Conservation (phyloP, 352 stramenopile genomes). For the Pythium chondricola region DNA sequence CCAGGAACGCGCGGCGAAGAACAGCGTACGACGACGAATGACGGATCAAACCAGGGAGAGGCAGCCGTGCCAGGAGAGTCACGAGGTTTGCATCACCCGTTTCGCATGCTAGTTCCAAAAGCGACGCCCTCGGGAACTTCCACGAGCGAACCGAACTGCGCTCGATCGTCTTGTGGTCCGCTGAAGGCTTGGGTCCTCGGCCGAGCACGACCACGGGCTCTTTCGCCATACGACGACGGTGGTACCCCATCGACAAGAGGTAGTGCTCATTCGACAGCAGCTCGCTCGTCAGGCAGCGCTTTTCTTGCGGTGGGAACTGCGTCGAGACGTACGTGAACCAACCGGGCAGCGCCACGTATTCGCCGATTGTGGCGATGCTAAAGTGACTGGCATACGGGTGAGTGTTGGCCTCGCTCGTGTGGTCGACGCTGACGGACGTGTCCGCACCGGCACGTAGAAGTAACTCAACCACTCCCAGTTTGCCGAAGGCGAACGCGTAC, state of each 20-base stretch:
- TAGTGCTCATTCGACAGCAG: conserved; percentile 28
- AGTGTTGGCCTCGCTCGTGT: conserved; percentile 31
- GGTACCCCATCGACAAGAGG: conserved; percentile 37
- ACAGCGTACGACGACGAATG: conserved; percentile 24
- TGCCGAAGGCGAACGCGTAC: conserved; percentile 51
- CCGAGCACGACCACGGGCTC: neutral
- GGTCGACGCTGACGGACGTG: conserved; percentile 26
- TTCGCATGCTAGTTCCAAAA: conserved; percentile 23
- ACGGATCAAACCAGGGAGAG: conserved; percentile 6
- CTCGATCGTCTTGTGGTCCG: conserved; percentile 1
- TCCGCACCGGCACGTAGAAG: conserved; percentile 32
- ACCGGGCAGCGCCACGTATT: conserved; percentile 54
- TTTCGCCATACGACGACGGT: conserved; percentile 22
- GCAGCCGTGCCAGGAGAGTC: conserved; percentile 8
- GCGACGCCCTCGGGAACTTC: conserved; percentile 15
- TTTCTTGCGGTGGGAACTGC: conserved; percentile 18
- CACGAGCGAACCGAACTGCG: conserved; percentile 16
- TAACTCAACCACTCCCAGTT: conserved; percentile 22
- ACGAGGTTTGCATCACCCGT: conserved; percentile 16
- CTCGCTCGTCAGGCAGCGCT: conserved; percentile 20
- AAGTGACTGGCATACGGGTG: conserved; percentile 48
- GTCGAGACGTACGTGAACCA: conserved; percentile 41
- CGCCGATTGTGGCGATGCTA: conserved; percentile 32
- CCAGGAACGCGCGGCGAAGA: conserved; percentile 49
- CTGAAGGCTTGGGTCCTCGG: no score